phyloP scores from a whole-genome alignment of 768 basidiomycete species.

The Sporobolomyces roseus region DNA sequence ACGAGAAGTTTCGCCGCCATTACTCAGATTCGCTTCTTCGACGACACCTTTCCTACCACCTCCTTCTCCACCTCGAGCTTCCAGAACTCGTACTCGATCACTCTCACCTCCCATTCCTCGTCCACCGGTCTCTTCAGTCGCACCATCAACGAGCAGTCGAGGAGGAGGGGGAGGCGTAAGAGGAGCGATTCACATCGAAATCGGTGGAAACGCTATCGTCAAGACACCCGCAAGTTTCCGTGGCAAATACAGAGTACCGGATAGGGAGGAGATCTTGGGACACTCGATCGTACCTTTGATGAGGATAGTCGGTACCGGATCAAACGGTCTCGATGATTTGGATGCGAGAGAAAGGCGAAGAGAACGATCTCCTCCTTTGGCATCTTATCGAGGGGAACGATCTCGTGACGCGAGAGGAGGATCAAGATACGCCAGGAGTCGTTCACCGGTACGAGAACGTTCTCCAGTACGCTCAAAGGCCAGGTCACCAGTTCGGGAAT shows the following conservation, averaged over 20 bases:
- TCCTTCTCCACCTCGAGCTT: background rate
- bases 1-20: background rate
- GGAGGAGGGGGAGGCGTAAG: too few species aligned
- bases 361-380: background rate
- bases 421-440: too few species aligned
- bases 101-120: background rate
- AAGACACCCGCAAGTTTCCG: too few species aligned
- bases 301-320: background rate
- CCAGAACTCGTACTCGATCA: background rate
- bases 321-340: background rate
- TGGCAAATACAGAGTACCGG: too few species aligned
- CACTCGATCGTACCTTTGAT: background rate
- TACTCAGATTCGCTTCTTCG: constrained; percentile 1
- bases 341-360: background rate
- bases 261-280: background rate
- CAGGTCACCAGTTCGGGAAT: too few species aligned
- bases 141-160: too few species aligned
- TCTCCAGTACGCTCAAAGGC: too few species aligned
- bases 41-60: background rate
- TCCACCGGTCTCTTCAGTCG: background rate
- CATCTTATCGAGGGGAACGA: too few species aligned
- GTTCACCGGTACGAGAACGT: too few species aligned
- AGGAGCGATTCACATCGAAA: background rate
- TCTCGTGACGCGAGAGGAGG: too few species aligned
- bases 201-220: background rate